Conservation (phyloP, 163 green algal species). For the Prototheca cutis region DNA sequence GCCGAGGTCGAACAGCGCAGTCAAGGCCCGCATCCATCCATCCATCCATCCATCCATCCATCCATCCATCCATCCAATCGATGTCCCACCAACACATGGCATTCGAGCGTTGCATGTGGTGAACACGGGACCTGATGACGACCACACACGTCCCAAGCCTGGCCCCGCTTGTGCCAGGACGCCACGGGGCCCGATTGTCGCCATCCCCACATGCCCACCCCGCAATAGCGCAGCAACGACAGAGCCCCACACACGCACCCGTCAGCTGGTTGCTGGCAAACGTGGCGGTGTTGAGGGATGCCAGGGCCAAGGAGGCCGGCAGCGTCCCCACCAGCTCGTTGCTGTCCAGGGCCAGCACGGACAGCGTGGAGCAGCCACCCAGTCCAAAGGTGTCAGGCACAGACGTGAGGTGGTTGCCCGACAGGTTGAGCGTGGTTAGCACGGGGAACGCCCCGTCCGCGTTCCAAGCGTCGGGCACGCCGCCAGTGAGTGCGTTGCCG, state of each 20-base stretch:
- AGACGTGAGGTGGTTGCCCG: conserved; percentile 8
- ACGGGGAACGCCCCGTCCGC: neutral
- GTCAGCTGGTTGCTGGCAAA: conserved; percentile 18
- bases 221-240: too few relatives aligned
- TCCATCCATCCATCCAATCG: too few relatives aligned
- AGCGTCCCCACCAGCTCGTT: conserved; percentile 7
- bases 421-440: conserved; percentile 10
- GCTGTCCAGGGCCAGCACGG: conserved; percentile 1
- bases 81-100: too few relatives aligned
- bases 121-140: too few relatives aligned
- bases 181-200: too few relatives aligned
- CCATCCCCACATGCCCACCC: too few relatives aligned
- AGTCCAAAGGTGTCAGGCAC: conserved; percentile 2
- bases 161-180: too few relatives aligned
- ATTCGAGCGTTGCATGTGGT: too few relatives aligned
- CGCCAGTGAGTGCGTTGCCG: conserved; percentile 12
- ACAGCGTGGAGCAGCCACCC: conserved; percentile 1
- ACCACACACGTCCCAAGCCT: too few relatives aligned
- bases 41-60: too few relatives aligned
- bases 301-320: conserved; percentile 5
- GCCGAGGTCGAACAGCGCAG: too few relatives aligned
- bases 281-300: conserved; percentile 1
- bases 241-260: neutral
- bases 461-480: conserved; percentile 13
- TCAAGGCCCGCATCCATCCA: too few relatives aligned